A percentile compares a stretch with the other conserved stretches of the same genome.
Conservation (phyloP, 2,329 filamentous ascomycete species). For the Trichoderma harzianum region DNA sequence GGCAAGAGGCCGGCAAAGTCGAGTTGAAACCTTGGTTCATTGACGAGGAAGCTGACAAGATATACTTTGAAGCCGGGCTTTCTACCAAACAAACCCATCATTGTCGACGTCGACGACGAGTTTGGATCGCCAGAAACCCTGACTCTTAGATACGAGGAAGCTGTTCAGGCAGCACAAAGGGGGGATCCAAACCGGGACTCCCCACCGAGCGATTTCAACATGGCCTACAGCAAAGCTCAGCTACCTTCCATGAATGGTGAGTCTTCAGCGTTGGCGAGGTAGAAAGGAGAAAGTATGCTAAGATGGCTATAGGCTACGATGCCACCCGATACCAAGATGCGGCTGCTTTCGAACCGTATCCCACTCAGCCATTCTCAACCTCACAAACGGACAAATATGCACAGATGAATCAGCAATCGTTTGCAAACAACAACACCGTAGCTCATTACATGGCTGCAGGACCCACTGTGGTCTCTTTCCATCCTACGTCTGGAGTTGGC, state of each 20-base stretch:
- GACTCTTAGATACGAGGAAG: conserved; percentile 56
- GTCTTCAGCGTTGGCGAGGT: conserved; percentile 36
- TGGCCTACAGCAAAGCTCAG: conserved; percentile 71
- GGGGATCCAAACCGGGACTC: conserved; percentile 55
- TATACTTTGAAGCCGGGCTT: conserved; percentile 44
- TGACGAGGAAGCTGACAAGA: conserved; percentile 27
- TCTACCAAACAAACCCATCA: conserved; percentile 54
- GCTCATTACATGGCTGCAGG: conserved; percentile 62
- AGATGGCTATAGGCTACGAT: conserved; percentile 49
- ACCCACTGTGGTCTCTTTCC: conserved; percentile 62
- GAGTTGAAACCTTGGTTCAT: conserved; percentile 15
- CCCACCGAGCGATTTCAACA: conserved; percentile 42
- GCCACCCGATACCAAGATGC: conserved; percentile 57
- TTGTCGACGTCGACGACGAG: conserved; percentile 52
- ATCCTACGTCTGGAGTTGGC: conserved; percentile 64
- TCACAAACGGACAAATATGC: conserved; percentile 49
- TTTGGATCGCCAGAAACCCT: conserved; percentile 57
- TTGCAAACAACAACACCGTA: conserved; percentile 59
- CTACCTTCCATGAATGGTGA: conserved; percentile 77
- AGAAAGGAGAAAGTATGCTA: neutral
- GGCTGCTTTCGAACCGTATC: conserved; percentile 51
- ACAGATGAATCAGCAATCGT: conserved; percentile 55
- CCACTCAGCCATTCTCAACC: conserved; percentile 43
- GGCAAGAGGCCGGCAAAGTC: neutral
- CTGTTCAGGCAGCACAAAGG: conserved; percentile 49